These are phyloP conservation scores for Kodamaea alishanica DNA, from an alignment of 1,139 yeast species.

Conservation along the genomic window DNA sequence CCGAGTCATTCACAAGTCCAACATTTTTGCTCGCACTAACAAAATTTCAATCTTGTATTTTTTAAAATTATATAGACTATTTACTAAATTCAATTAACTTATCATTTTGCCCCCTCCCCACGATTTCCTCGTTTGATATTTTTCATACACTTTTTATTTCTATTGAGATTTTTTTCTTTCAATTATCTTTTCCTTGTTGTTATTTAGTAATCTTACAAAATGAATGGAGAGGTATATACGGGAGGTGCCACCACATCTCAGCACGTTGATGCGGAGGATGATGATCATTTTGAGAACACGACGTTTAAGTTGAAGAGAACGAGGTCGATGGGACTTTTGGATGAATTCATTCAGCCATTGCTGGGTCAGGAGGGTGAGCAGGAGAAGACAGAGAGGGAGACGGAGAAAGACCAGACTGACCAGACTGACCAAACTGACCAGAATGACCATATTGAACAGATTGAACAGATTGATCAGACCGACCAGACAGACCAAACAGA, in stretches of 20 bases:
- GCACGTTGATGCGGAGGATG: slow-evolving; percentile 68
- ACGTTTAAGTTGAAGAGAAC: slow-evolving; percentile 80
- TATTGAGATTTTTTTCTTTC: background rate
- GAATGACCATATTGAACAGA: background rate
- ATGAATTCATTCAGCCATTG: slow-evolving; percentile 54
- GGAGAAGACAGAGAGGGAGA: slow-evolving; percentile 10
- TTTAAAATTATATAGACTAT: too few species aligned
- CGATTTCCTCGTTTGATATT: too few species aligned
- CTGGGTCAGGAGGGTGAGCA: slow-evolving; percentile 12
- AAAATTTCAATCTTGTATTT: too few species aligned
- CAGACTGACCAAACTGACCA: background rate
- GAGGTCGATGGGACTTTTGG: slow-evolving; percentile 76
- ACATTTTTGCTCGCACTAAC: too few species aligned
- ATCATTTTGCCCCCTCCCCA: too few species aligned
- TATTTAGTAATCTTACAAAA: background rate
- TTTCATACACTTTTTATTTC: background rate
- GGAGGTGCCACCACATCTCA: slow-evolving; percentile 54
- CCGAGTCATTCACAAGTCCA: too few species aligned
- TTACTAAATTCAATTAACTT: too few species aligned
- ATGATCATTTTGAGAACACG: slow-evolving; percentile 65
- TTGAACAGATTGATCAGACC: background rate
- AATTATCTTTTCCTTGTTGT: background rate
- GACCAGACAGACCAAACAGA: too few species aligned
- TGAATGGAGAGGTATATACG: slow-evolving; percentile 37
- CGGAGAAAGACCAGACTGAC: background rate